Evolutionary conservation across 2,329 filamentous ascomycete species (phyloP), one percentile per base, ranked within the genome.

Genomic region (Phoma herbarum): DNA sequence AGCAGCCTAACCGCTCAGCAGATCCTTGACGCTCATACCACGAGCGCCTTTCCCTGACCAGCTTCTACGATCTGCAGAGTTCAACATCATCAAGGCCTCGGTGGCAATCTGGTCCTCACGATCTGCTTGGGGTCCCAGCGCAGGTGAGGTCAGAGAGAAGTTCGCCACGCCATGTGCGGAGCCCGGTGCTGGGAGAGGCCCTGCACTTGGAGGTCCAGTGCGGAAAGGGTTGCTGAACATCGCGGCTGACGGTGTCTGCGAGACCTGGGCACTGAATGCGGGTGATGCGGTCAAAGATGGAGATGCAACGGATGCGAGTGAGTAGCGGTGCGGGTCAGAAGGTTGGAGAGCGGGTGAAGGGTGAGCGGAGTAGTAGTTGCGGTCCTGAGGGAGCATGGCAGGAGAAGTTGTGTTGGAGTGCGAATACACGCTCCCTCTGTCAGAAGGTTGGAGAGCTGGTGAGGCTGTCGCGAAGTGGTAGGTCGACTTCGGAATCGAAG

Each of bases 81-180:
- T 96, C 59, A 97, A 81, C 93, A 97, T 96, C 74, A 97, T 78
- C 66, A 97, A 76, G 3, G 93, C 93, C 12, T 92, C 89, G 8
- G 92, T 95, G 1, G 92, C 93, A 75, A 95, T 92, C 60, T 93
- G 89, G 42, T 83, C 81, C 28, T 80, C 75, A 9, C 67, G 79
- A 46, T 75, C 75, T 25, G 75, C 66, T 59, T 74, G 74, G 2
- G 77, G 73, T 5, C 66, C 69, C 6, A 79, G 58, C 11, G 74
- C 75, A 10, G 77, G 77, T 11, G 73, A 76, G 2, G 75, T 78
- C 29, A 78, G 57, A 3, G 62, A 62, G 52, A 76, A 76, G n/a
- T 67, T 56, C 7, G 63, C 61, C 11, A 59, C 70, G 5, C 65
- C 59, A 37, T 73, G 68, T 16, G 68, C 67, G 18, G 72, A 73